Base-by-base conservation (phyloP, 441 rosid genomes). In the Hura crepitans region DNA sequence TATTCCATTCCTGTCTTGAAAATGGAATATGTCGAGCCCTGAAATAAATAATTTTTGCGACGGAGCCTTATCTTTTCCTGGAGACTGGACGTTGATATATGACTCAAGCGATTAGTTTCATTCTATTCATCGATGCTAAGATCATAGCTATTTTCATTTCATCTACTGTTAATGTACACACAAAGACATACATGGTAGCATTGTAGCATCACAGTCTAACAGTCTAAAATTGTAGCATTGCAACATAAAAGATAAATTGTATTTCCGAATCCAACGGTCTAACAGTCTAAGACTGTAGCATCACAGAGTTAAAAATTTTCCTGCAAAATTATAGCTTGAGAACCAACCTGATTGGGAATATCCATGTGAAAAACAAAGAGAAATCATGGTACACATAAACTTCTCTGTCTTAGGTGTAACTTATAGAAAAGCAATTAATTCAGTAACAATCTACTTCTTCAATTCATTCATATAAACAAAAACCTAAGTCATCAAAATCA, bases 401-500 rank as follows among this genome's bases (percentile, higher is more conserved):
- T 59, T 53, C 35, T n/a, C 58, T n/a, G 17, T 54, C 62, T 23
- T n/a, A 22, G 23, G 62, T 67, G 30, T 28, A 60, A 23, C 17
- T 53, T 31, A 66, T 2, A 54, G 17, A 57, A 57, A 59, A 31
- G 47, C 73, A 70, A 30, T 42, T 39, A 59, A 22, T 71, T 72
- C 54, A 73, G 55, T 28, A 69, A 63, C 72, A 71, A 72, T 58
- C 62, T 28, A 46, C 15, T 50, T 51, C 11, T 31, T 46, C 47
- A 35, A 55, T 33, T 28, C 22, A 28, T 28, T 14, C 18, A 18
- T 43, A 27, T 18, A 15, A 14, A 59, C 37, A 61, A 20, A 8
- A 68, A 20, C 27, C 22, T 45, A 58, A 33, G 27, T 39, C 39
- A 22, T 31, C 17, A 18, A 74, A 45, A 22, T 59, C 45, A 61